Base-by-base conservation (phyloP, 768 basidiomycete genomes). In the Mycena latifolia region DNA sequence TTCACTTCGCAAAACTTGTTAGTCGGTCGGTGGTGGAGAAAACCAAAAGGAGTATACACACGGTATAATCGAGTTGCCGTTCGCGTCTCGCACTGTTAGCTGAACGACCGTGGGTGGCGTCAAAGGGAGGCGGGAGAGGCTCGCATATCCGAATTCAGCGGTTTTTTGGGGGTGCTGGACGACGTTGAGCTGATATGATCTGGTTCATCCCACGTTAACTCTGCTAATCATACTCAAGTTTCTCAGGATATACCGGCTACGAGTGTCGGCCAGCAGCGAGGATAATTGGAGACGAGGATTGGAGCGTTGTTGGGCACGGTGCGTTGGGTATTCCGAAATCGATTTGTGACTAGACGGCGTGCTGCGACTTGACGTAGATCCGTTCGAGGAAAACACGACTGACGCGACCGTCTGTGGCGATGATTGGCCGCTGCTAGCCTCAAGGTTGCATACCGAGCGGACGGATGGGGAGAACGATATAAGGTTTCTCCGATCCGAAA, bases 71-170 rank as follows among this genome's bases (percentile, higher is more conserved):
- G 82, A 82, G 73, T 91, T 89, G 17, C 92, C 93, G 56, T 87
- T 83, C 20, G 85, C 81, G 77, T 94, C 92, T 72, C 87, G 84
- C 65, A 95, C 88, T 50, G 87, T 88, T 57, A 98, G 85, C 71
- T 90, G 92, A 18, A 91, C 92, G 64, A 98, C 87, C 29, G 93
- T 84, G 9, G 95, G 92, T 45, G 95, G 95, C 12, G 93, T 90
- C 61, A 97, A 82, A 20, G 95, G 92, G 56, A 95, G 80, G 52
- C 93, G 90, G 64, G 92, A 94, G 56, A 95, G 82, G 61, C 84
- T 88, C 24, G 86, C 86, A 54, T 85, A 80, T 51, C 92, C 91
- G 77, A 94, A 95, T 75, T 93, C 93, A 43, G 95, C 94, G 28
- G 93, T 90, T 66, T 86, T 85, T 68, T 87, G 84, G 12, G 95